These are phyloP conservation scores for Annulohypoxylon stygium DNA, from an alignment of 495 filamentous ascomycete species.

Conservation along the genomic window DNA sequence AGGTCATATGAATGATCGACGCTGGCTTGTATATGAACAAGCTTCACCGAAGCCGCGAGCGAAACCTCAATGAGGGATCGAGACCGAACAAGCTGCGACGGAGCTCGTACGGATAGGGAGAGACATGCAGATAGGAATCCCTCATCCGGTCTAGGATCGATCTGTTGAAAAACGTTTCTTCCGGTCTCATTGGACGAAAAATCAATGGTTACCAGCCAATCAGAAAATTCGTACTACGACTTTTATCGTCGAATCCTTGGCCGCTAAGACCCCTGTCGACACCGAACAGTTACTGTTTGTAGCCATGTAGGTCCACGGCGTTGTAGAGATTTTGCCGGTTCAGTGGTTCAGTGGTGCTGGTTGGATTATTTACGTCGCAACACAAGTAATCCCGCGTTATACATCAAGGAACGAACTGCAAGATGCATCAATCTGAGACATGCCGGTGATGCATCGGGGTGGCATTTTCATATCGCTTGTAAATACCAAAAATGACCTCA, in stretches of 20 bases:
- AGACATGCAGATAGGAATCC: slow-evolving; percentile 44
- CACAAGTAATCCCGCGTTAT: slow-evolving; percentile 12
- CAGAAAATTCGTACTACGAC: slow-evolving; percentile 36
- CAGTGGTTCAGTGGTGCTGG: slow-evolving; percentile 5
- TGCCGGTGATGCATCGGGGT: slow-evolving; percentile 18
- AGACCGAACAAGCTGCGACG: slow-evolving; percentile 26
- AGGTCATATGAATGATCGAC: slow-evolving; percentile 27
- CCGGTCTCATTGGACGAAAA: slow-evolving; percentile 42
- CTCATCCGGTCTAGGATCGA: slow-evolving; percentile 23
- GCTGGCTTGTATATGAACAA: slow-evolving; percentile 21
- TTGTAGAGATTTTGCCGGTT: slow-evolving; percentile 1
- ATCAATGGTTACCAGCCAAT: slow-evolving; percentile 34
- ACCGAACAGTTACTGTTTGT: not conserved
- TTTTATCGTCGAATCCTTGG: slow-evolving; percentile 40
- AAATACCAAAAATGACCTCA: slow-evolving; percentile 23
- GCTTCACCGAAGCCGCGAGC: slow-evolving; percentile 39
- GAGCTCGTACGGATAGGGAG: slow-evolving; percentile 43
- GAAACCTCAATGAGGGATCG: slow-evolving; percentile 27
- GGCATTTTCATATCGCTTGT: slow-evolving; percentile 6
- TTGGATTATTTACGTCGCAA: slow-evolving; percentile 37
- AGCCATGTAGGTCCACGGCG: not conserved
- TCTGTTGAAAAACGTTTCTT: slow-evolving; percentile 7
- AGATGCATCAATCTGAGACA: slow-evolving; percentile 20
- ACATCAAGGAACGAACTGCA: slow-evolving; percentile 3
- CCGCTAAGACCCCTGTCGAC: slow-evolving; percentile 29